Base-by-base conservation (phyloP, 2,329 filamentous ascomycete species). In the Coniochaeta hoffmannii region DNA sequence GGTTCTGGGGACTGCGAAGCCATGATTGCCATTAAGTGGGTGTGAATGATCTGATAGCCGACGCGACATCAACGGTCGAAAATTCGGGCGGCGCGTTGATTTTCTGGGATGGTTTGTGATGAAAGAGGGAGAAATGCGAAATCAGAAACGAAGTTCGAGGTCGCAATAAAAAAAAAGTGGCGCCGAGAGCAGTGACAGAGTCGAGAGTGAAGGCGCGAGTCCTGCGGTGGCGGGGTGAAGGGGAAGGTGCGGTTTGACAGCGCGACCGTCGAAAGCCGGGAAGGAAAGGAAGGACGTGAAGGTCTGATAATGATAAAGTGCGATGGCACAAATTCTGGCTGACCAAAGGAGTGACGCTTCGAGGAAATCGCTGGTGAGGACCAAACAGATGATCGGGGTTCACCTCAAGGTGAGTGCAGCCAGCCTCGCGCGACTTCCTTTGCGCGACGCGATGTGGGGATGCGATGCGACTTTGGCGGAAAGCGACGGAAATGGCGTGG, bases 21-120 rank as follows among this genome's bases (percentile, higher is more conserved):
- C 78, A 82, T 81, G 65, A 73, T 73, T 74, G 76, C 75, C 71
- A 75, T 76, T 70, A 71, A 75, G 69, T 66, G 64, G 62, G 60
- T 62, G 54, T 62, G 60, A 55, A 56, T 53, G 55, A 28, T 60
- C 67, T 57, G 69, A 61, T 59, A 55, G 59, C 59, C 60, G 50
- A 53, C 50, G 34, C 24, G 31, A 28, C n/a, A 36, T 35, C 32
- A 38, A 53, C 22, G 50, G 10, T 26, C 34, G 31, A 36, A 38
- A 19, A 15, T 26, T 4, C 14, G 38, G 28, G 15, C 31, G 49
- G 12, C 49, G 49, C 49, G 49, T 50, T 22, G 49, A 46, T 50
- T 19, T 28, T 32, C 30, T 32, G 30, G 7, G 30, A 32, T 32
- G 30, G 12, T 7, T 32, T 46, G 41, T 19, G 41, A 46, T 46